Base-by-base conservation (phyloP, 2,329 filamentous ascomycete genomes). In the Aspergillus bombycis region DNA sequence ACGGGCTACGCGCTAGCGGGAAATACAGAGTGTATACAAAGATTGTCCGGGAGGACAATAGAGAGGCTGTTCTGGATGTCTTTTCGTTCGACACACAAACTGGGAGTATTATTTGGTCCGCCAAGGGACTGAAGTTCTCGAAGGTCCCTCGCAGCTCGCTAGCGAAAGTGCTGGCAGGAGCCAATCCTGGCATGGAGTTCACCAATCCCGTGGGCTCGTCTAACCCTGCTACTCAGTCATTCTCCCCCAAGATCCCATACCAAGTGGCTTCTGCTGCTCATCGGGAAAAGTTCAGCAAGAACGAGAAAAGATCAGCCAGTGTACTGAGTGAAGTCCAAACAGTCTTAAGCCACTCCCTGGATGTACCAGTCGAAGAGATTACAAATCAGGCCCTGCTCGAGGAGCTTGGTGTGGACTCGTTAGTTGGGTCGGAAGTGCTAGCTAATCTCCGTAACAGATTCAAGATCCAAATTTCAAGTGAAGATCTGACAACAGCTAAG, bases 371-470 rank as follows among this genome's bases (percentile, higher is more conserved):
- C 5, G 46, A 38, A 5, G 57, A 63, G 12, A 10, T 65, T 3
- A 16, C 11, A 16, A 19, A 14, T 6, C 3, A 34, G 3, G n/a
- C 56, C 10, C 5, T 50, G 14, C 50, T 66, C 9, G 57, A 34
- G 5, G 70, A 71, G 26, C 30, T 70, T 9, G 71, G 71, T 2
- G 52, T 70, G 12, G 71, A 74, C 52, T 74, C 71, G 0, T 62
- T 74, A 4, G 65, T 74, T 63, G 46, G 38, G 19, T 65, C 67
- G 23, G 71, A 74, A 59, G 43, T 74, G 2, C 14, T 63, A 10
- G 16, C 48, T 12, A 67, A 72, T 11, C 57, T 72, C 23, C 36
- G 62, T 23, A 55, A 58, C 28, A 19, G 41, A 38, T 62, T 71
- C 58, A 16, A 43, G 4, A 21, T 43, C n/a, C 41, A 43, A 43